phyloP scores from a whole-genome alignment of 768 basidiomycete genomes.

The Amanita phalloides region DNA sequence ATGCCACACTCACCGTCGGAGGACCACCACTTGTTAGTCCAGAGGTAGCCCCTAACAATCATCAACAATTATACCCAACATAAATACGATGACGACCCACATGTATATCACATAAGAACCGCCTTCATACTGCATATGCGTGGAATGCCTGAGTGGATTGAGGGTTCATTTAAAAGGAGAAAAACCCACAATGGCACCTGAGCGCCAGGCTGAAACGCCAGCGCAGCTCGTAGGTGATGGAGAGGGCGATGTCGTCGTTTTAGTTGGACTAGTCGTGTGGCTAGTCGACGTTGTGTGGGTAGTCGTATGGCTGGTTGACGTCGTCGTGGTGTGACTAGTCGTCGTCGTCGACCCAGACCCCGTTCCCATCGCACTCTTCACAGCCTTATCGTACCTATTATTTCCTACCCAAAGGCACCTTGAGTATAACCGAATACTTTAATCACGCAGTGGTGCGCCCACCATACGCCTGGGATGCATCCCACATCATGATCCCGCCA shows the following conservation, averaged over 20 bases:
- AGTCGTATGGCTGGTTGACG: conserved; percentile 4
- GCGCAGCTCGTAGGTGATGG: conserved; percentile 23
- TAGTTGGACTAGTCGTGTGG: conserved; percentile 6
- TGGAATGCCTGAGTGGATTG: background rate
- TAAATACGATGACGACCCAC: conserved; percentile 16
- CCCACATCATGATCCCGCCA: conserved; percentile 39
- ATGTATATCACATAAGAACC: conserved; percentile 29
- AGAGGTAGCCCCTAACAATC: conserved; percentile 30
- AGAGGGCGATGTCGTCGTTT: conserved; percentile 2
- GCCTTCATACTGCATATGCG: conserved; percentile 25
- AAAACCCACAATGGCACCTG: conserved; percentile 24
- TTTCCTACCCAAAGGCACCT: conserved; percentile 17
- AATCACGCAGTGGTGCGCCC: background rate
- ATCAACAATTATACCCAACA: background rate
- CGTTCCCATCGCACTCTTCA: conserved; percentile 28
- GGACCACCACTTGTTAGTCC: conserved; percentile 41
- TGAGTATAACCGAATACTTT: background rate
- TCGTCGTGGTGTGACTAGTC: conserved; percentile 11
- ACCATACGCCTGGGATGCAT: conserved; percentile 29
- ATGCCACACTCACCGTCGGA: conserved; percentile 19
- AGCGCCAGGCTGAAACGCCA: conserved; percentile 29
- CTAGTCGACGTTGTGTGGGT: conserved; percentile 7
- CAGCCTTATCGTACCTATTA: conserved; percentile 27
- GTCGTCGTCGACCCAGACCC: conserved; percentile 9
- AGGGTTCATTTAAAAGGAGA: too few species aligned